Base-by-base conservation (phyloP, 148 eudicot genomes). In the Selenicereus undatus region DNA sequence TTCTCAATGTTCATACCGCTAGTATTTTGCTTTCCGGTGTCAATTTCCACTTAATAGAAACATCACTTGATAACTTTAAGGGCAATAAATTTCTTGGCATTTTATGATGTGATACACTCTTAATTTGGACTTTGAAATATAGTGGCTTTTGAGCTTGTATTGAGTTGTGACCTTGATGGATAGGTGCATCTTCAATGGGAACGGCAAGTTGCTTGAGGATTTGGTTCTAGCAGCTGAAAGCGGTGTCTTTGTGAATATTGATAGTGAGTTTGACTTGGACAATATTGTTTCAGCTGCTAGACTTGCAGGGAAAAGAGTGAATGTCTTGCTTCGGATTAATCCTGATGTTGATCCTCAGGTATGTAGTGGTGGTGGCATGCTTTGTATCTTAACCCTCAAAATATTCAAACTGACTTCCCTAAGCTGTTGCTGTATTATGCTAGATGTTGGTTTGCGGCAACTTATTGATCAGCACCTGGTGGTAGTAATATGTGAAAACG, bases 311-410 rank as follows among this genome's bases (percentile, higher is more conserved):
- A 94, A 94, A 85, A 89, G 78, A 83, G 95, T 94, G 76, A 94
- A 96, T 79, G 98, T 97, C 62, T 85, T 97, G 76, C 94, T 97
- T 70, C 94, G 99, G 22, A 97, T 97, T 78, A 96, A 96, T 86
- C 99, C 99, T 5, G 98, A 97, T 83, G 97, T 94, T 76, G 98
- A 97, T 81, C 99, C 99, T 79, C 99, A 97, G 93, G 99, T 94
- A 83, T 78, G 79, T 72, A 58, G 42, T 21, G 8, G 21, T 73
- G 32, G 21, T 71, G 8, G 52, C 50, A 45, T 35, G 45, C 39
- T 77, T 30, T 66, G 26, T 62, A 39, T 79, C 10, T 45, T 78
- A 32, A 43, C 54, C 48, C 3, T 11, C 66, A 0, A 2, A 54
- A 18, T 22, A 20, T 16, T 8, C 22, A 4, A 32, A 20, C 51